Base-by-base conservation (phyloP, 164 flowering plant genomes). In the Chimonanthus praecox region DNA sequence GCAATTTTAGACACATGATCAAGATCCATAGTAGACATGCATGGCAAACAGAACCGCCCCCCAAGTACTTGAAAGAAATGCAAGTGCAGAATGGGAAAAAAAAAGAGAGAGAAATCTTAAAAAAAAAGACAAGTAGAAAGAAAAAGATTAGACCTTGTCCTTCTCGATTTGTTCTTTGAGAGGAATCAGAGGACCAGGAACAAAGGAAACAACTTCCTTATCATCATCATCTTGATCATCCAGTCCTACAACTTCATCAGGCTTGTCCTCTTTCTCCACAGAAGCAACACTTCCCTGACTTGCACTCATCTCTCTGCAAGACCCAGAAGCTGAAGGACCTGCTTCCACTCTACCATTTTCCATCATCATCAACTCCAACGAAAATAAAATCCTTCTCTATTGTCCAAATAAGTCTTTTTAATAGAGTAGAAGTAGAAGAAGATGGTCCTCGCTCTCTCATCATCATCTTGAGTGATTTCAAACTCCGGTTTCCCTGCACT, bases 121-220 rank as follows among this genome's bases (percentile, higher is more conserved):
- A 50, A 21, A 2, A 50, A 18, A 58, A 5, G 16, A 66, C 10
- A 67, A 15, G 43, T 43, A 5, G 45, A 48, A 44, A 16, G n/a
- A 20, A 54, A 66, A 6, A 72, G 45, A 73, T 21, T 70, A 68
- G 44, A 80, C 83, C 81, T 78, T 81, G 75, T 81, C 83, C 77
- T 83, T 83, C 77, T 87, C 90, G 49, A 87, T 75, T 80, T 85
- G 88, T 73, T 85, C 86, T 77, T 82, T 85, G 74, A 85, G 88
- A 72, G 88, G 79, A 72, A 87, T 33, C 60, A 85, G 71, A 70
- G 88, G 88, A 21, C 90, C 84, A 45, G 87, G 87, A 70, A 81
- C 82, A 80, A 81, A 85, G 58, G 74, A 82, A 73, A 67, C 77
- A 75, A 20, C 76, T 69, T 16, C 75, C 7, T 54, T 81, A 67